Evolutionary conservation across 2,329 filamentous ascomycete species (phyloP).

Genomic region (Blastomyces gilchristii): DNA sequence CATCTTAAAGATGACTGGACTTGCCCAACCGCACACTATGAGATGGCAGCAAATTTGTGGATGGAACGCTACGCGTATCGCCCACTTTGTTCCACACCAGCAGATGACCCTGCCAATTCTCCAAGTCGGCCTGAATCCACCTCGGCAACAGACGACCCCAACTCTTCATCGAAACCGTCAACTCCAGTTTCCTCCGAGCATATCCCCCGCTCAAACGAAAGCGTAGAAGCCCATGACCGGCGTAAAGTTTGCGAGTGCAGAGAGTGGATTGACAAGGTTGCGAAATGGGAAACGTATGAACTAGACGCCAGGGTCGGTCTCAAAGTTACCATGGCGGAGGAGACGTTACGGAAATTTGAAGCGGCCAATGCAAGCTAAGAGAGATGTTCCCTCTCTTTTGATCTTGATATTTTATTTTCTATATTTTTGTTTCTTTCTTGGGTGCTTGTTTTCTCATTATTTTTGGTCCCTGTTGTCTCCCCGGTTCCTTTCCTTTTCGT

Average conservation of each 20-base stretch:
- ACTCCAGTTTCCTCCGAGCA: conserved; percentile 7
- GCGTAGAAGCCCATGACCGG: conserved; percentile 20
- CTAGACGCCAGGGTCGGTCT: conserved; percentile 48
- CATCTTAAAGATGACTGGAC: conserved; percentile 46
- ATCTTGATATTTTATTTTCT: conserved; percentile 1
- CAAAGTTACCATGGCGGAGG: conserved; percentile 39
- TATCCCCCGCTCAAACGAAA: conserved; percentile 12
- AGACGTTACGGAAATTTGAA: conserved; percentile 38
- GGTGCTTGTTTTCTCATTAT: not conserved
- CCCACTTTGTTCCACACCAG: conserved; percentile 4
- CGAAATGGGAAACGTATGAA: conserved; percentile 52
- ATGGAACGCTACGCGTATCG: conserved; percentile 44
- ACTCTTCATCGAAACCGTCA: not conserved
- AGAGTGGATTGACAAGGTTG: conserved; percentile 47
- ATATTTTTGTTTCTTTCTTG: not conserved
- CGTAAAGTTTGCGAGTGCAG: conserved; percentile 43
- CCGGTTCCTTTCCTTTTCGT: too few relatives aligned
- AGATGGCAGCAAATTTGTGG: conserved; percentile 77
- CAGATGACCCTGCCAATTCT: not conserved
- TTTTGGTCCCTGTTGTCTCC: too few relatives aligned
- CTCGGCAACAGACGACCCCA: not conserved
- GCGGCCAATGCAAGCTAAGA: conserved; percentile 7
- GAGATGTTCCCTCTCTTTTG: not conserved
- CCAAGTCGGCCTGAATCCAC: not conserved
- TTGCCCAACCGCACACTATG: conserved; percentile 71